phyloP scores from a whole-genome alignment of 306 rosid species.

The Quercus suber region DNA sequence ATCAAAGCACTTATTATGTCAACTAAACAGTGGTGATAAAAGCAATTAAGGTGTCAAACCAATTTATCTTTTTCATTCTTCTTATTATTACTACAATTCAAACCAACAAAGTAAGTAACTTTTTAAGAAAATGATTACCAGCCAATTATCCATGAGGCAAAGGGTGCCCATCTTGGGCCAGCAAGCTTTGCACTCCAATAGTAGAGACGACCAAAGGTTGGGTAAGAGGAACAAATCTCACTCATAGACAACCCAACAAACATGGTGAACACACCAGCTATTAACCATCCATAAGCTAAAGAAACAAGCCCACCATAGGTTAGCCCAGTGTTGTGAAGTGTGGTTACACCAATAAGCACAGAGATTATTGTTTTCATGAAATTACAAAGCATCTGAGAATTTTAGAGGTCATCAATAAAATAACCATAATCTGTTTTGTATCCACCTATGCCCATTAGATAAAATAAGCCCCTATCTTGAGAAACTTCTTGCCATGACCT shows the following conservation, averaged over 20 bases:
- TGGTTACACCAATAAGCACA: constrained; percentile 83
- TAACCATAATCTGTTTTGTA: neutral
- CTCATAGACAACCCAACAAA: constrained; percentile 88
- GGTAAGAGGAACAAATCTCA: constrained; percentile 91
- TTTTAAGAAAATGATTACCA: constrained; percentile 46
- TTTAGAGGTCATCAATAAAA: neutral
- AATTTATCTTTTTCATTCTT: neutral
- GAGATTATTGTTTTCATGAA: constrained; percentile 46
- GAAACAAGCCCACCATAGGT: constrained; percentile 84
- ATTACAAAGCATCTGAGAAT: neutral
- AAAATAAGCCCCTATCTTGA: neutral
- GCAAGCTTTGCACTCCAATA: constrained; percentile 99
- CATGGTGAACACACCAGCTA: constrained; percentile 79
- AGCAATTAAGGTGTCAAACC: neutral
- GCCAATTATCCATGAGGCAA: constrained; percentile 98
- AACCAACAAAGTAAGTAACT: neutral
- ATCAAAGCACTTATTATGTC: neutral
- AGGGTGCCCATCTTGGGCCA: constrained; percentile 89
- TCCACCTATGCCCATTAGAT: neutral
- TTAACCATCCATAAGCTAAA: constrained; percentile 76
- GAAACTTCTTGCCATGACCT: neutral
- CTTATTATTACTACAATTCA: neutral
- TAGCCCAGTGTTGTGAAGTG: constrained; percentile 86
- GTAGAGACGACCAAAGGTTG: constrained; percentile 95
- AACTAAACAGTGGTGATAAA: neutral